Evolutionary conservation across 2,329 filamentous ascomycete genomes (phyloP).

Genomic region (Fusarium sp.): DNA sequence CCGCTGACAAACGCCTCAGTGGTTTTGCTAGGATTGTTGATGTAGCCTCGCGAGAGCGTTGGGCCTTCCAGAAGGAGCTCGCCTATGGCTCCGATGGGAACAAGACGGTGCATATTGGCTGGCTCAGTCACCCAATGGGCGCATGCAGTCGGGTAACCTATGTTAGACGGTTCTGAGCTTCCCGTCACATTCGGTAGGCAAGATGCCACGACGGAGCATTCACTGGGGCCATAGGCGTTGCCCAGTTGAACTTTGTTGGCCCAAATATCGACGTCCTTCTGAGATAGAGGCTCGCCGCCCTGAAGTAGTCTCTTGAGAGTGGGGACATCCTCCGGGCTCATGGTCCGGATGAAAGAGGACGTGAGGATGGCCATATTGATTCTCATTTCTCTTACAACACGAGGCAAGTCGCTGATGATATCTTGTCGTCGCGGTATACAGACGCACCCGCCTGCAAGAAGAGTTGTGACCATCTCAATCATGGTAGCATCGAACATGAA

Average conservation of each 20-base stretch:
- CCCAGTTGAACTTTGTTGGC: background rate
- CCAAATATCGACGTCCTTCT: background rate
- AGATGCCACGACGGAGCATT: constrained; percentile 4
- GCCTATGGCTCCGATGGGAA: background rate
- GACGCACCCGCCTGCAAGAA: constrained; percentile 33
- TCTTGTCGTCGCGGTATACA: constrained; percentile 37
- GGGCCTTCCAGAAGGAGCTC: constrained; percentile 2
- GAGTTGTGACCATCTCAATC: constrained; percentile 33
- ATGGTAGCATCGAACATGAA: constrained; percentile 62
- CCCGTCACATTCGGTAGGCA: background rate
- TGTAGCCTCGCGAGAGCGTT: constrained; percentile 1
- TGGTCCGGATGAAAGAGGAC: background rate
- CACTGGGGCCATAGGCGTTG: background rate
- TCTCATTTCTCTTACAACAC: background rate
- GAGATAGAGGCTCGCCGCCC: background rate
- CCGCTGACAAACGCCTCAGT: background rate
- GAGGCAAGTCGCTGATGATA: constrained; percentile 1
- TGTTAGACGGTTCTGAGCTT: background rate
- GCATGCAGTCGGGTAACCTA: background rate
- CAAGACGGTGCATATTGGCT: background rate
- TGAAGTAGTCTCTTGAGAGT: background rate
- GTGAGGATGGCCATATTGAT: background rate
- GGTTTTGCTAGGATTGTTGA: background rate
- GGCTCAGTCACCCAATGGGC: constrained; percentile 7
- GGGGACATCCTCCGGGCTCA: background rate